These are phyloP conservation scores for Tetrahymena thermophila DNA, from an alignment of 73 alveolate species.

Conservation along the genomic window DNA sequence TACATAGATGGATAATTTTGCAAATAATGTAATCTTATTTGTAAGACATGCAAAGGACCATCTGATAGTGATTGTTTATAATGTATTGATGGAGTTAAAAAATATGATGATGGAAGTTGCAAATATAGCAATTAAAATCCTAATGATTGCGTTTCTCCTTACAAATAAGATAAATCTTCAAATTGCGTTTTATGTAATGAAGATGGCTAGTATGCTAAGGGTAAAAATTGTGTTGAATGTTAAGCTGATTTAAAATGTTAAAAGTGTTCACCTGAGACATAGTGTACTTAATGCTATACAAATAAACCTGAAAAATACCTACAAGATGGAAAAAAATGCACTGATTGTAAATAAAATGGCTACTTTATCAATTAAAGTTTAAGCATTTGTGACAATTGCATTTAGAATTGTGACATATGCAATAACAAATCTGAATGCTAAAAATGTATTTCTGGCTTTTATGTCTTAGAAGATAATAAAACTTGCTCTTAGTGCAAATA, in stretches of 20 bases:
- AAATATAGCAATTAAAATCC: background rate
- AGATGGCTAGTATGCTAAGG: background rate
- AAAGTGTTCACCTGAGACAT: background rate
- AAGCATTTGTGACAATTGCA: background rate
- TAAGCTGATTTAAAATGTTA: background rate
- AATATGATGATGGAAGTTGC: background rate
- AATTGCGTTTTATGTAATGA: background rate
- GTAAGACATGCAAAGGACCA: background rate
- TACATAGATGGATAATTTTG: background rate
- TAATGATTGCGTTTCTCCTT: background rate
- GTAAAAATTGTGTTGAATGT: background rate
- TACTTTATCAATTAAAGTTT: background rate
- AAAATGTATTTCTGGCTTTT: background rate
- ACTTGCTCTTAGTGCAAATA: background rate
- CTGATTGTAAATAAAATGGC: background rate
- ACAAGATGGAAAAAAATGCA: background rate
- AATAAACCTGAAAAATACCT: background rate
- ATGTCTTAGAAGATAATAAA: background rate
- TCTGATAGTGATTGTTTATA: background rate
- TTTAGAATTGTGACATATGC: background rate
- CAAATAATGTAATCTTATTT: background rate
- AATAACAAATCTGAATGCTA: background rate
- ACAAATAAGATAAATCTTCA: background rate
- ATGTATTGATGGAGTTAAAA: background rate
- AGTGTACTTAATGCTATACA: background rate